Base-by-base conservation (phyloP, 2,329 filamentous ascomycete genomes). In the Tympanopsis confertula region DNA sequence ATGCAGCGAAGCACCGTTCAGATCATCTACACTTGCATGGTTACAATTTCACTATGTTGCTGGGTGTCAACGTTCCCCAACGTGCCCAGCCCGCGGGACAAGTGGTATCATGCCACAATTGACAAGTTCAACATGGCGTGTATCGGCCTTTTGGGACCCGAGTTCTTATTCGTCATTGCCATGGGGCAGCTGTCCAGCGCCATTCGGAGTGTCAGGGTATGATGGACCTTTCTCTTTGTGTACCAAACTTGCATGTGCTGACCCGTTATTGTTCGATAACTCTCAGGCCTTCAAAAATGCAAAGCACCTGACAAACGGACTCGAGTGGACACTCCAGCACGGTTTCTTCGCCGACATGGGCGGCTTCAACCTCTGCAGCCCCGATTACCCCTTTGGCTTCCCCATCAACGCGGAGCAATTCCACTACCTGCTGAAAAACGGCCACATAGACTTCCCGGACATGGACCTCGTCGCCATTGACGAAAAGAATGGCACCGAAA, bases 291-390 rank as follows among this genome's bases (percentile, higher is more conserved):
- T 36, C 5, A 41, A 22, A 10, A 40, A 33, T 50, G 52, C 42
- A 40, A 42, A 19, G 19, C 19, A n/a, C 26, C 41, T 41, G 38
- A 40, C n/a, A 29, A 43, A 28, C 3, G 28, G 35, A 20, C 14
- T 37, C 13, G 33, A 51, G 3, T 67, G 62, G 62, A 62, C 55
- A 0, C 46, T 60, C 35, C 53, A 38, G 7, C 55, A 65, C 38
- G 59, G 53, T 1, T 65, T 65, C 42, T 61, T 55, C 38, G 59
- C 53, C 3, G 56, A 63, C 36, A 61, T 59, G 52, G 62, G 63
- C 1, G 61, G 62, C 3, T 55, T 63, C 37, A 20, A 54, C 1
- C 47, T 65, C 1, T 38, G 50, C 7, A 46, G 47, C 7, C 45
- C 43, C 2, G 58, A 58, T 14, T 50, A 36, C 14, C 22, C 40